These are phyloP conservation scores for Closterium sp. DNA, from an alignment of 139 green algal genomes.

Conservation along the genomic window DNA sequence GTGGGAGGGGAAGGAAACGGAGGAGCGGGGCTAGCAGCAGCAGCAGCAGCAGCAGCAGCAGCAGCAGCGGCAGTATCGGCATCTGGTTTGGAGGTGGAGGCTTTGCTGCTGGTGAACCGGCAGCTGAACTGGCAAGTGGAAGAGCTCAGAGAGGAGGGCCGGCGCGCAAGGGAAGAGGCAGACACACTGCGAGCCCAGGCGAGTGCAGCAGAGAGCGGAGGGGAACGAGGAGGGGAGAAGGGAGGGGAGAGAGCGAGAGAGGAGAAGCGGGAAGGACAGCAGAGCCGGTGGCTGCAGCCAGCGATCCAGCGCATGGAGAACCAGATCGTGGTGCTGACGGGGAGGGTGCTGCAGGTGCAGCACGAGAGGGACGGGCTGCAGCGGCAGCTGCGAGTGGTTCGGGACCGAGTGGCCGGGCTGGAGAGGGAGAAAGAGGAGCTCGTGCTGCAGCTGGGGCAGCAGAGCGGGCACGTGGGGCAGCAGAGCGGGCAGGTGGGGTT, in stretches of 20 bases:
- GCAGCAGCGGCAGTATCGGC: background rate
- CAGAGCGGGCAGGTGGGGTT: background rate
- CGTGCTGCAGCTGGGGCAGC: background rate
- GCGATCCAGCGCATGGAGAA: background rate
- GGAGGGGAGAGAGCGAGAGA: background rate
- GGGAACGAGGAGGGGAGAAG: background rate
- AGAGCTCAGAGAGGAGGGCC: background rate
- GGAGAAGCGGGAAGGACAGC: background rate
- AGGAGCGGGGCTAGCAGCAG: background rate
- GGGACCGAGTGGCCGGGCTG: background rate
- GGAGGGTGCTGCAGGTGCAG: background rate
- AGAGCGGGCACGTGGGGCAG: background rate
- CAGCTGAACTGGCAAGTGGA: background rate
- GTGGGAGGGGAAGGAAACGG: background rate
- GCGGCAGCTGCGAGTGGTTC: background rate
- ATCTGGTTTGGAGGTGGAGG: background rate
- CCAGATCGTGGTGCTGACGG: background rate
- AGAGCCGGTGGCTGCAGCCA: background rate
- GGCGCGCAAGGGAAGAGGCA: background rate
- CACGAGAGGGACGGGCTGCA: background rate
- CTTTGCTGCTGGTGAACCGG: background rate
- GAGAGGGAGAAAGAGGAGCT: background rate
- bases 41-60: background rate
- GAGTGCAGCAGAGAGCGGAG: background rate
- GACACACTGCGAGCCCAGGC: background rate